phyloP scores from a whole-genome alignment of 768 basidiomycete genomes.

The Serendipita sp. region DNA sequence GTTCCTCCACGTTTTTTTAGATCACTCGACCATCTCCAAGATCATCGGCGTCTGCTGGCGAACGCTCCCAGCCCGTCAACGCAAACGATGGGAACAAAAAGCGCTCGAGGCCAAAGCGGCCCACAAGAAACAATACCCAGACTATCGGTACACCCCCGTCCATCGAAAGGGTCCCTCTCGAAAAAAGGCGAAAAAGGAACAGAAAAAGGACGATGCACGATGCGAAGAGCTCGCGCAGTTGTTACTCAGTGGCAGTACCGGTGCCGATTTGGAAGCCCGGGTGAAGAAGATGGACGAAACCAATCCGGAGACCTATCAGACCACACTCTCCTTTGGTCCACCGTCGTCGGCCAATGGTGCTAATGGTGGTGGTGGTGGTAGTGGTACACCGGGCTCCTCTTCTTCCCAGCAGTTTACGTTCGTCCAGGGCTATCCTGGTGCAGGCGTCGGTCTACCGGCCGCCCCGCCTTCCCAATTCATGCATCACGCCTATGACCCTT shows the following conservation, averaged over 20 bases:
- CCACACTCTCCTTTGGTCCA: background rate
- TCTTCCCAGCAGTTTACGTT: background rate
- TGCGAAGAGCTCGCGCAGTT: background rate
- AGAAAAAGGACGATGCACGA: background rate
- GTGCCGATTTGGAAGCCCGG: background rate
- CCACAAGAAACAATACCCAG: conserved; percentile 25
- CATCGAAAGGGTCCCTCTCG: conserved; percentile 14
- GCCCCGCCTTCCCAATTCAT: too few species aligned
- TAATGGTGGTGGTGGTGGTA: too few species aligned
- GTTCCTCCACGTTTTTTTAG: too few species aligned
- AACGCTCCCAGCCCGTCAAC: conserved; percentile 46
- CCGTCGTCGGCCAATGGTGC: background rate
- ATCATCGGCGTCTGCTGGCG: conserved; percentile 56
- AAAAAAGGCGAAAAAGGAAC: background rate
- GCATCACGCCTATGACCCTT: background rate
- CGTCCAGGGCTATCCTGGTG: background rate
- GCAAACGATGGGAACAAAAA: conserved; percentile 62
- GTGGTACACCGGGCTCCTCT: too few species aligned
- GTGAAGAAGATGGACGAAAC: background rate
- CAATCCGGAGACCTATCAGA: background rate
- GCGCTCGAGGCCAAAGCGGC: conserved; percentile 42
- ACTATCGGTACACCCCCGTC: conserved; percentile 67
- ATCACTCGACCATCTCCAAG: background rate
- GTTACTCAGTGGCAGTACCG: background rate
- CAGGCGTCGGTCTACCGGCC: background rate